These are phyloP conservation scores for Tremella fuciformis DNA, from an alignment of 768 basidiomycete genomes.

Conservation along the genomic window DNA sequence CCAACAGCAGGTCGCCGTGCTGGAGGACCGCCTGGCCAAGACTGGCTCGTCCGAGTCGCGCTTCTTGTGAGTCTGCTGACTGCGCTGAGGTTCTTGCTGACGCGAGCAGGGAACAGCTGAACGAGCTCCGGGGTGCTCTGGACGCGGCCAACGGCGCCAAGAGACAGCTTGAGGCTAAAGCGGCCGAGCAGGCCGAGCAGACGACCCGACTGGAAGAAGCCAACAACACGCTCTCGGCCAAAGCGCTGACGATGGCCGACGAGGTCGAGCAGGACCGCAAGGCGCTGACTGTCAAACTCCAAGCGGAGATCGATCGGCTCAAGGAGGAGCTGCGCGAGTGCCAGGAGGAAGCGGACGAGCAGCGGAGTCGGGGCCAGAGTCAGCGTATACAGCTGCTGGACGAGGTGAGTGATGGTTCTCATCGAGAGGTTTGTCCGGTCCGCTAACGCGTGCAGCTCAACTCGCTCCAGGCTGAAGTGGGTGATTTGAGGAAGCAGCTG, in stretches of 20 bases:
- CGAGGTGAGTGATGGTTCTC: constrained; percentile 60
- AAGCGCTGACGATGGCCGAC: constrained; percentile 67
- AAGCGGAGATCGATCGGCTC: constrained; percentile 58
- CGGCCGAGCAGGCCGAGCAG: constrained; percentile 67
- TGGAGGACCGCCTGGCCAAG: constrained; percentile 45
- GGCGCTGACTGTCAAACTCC: constrained; percentile 58
- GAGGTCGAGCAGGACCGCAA: constrained; percentile 58
- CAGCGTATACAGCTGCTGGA: constrained; percentile 82
- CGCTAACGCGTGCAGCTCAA: constrained; percentile 30
- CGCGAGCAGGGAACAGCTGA: constrained; percentile 38
- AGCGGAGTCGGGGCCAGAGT: constrained; percentile 68
- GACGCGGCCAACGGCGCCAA: constrained; percentile 33
- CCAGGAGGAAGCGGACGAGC: constrained; percentile 61
- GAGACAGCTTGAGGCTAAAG: constrained; percentile 47
- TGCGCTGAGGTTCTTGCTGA: constrained; percentile 2
- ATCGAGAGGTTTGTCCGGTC: too few relatives aligned
- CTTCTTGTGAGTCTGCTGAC: constrained; percentile 31
- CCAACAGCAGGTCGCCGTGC: constrained; percentile 60
- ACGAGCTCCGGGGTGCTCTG: constrained; percentile 40
- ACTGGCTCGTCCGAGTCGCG: constrained; percentile 39
- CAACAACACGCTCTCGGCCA: constrained; percentile 72
- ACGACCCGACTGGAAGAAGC: constrained; percentile 71
- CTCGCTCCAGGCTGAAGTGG: constrained; percentile 46
- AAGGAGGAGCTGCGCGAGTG: constrained; percentile 65
- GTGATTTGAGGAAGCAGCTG: constrained; percentile 44